Percentiles rank a stretch among this genome's conserved stretches.
Evolutionary conservation across 805 yeast genomes (phyloP).

Genomic region (Yarrowia bubula): DNA sequence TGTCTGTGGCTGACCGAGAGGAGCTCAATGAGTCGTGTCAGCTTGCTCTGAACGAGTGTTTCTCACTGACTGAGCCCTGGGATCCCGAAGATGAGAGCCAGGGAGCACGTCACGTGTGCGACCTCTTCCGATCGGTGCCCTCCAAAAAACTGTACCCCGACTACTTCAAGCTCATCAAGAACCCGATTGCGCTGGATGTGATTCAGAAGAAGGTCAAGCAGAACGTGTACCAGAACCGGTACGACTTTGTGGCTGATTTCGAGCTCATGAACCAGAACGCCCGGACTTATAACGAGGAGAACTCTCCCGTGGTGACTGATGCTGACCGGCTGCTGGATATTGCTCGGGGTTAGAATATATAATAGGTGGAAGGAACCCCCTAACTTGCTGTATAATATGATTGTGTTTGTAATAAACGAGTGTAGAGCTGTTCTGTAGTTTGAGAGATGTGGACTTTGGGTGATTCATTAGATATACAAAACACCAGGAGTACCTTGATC

Average conservation of each 20-base stretch:
- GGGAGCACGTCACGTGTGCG: not conserved
- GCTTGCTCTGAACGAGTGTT: conserved; percentile 29
- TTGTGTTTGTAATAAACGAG: not conserved
- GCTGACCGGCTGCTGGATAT: conserved; percentile 41
- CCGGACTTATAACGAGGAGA: conserved; percentile 65
- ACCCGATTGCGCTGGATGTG: conserved; percentile 59
- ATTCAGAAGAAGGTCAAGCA: conserved; percentile 49
- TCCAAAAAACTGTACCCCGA: conserved; percentile 77
- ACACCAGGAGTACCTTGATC: too few species aligned
- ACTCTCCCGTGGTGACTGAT: conserved; percentile 60
- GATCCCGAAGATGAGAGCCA: conserved; percentile 28
- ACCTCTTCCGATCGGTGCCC: conserved; percentile 64
- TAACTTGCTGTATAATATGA: conserved; percentile 8
- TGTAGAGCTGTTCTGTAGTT: too few species aligned
- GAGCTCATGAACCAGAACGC: conserved; percentile 64
- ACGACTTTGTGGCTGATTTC: conserved; percentile 52
- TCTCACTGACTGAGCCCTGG: conserved; percentile 29
- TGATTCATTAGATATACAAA: too few species aligned
- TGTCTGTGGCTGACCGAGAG: conserved; percentile 12
- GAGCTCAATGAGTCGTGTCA: conserved; percentile 25
- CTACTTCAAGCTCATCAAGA: conserved; percentile 63
- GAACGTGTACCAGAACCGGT: conserved; percentile 42
- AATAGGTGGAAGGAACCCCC: not conserved
- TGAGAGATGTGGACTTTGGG: too few species aligned
- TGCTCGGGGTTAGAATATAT: conserved; percentile 23